Percentiles rank a stretch among this genome's conserved stretches.
These are phyloP conservation scores for Aureobasidium zeae DNA, from an alignment of 2,329 filamentous ascomycete genomes.

Conservation along the genomic window DNA sequence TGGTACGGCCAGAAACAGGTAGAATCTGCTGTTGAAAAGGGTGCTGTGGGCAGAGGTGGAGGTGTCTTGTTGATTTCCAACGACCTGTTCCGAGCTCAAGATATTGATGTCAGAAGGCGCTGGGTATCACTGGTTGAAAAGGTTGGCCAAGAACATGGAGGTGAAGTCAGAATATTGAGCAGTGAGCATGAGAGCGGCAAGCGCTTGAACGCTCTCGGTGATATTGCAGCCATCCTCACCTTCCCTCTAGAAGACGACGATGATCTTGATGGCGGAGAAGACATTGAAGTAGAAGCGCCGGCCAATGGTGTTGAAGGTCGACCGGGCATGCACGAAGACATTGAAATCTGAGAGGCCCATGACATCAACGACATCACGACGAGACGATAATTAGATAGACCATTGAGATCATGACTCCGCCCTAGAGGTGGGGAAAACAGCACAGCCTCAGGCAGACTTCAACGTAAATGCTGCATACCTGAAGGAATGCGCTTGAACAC, in stretches of 20 bases:
- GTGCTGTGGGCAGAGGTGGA: conserved; percentile 78
- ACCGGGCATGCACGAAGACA: conserved; percentile 19
- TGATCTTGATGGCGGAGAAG: conserved; percentile 30
- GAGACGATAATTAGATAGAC: conserved; percentile 1
- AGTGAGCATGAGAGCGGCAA: conserved; percentile 90
- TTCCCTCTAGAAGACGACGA: conserved; percentile 66
- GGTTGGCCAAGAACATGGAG: conserved; percentile 70
- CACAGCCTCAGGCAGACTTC: conserved; percentile 5
- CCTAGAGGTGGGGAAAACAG: conserved; percentile 3
- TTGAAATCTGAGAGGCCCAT: conserved; percentile 18
- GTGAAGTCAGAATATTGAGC: conserved; percentile 81
- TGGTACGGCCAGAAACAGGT: conserved; percentile 86
- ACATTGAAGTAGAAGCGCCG: conserved; percentile 18
- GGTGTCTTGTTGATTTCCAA: conserved; percentile 82
- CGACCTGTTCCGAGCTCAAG: conserved; percentile 72
- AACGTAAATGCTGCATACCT: too few relatives aligned
- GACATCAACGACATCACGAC: conserved; percentile 10
- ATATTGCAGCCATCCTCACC: conserved; percentile 81
- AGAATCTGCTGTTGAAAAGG: conserved; percentile 71
- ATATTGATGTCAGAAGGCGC: conserved; percentile 63
- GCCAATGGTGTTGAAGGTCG: conserved; percentile 20
- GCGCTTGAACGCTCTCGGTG: conserved; percentile 71
- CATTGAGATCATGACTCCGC: conserved; percentile 1
- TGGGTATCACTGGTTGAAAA: conserved; percentile 83
- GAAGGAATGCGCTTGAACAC: background rate